Percentiles rank a stretch among this genome's conserved stretches.
phyloP scores from a whole-genome alignment of 768 basidiomycete genomes.

The Glaciozyma antarctica region DNA sequence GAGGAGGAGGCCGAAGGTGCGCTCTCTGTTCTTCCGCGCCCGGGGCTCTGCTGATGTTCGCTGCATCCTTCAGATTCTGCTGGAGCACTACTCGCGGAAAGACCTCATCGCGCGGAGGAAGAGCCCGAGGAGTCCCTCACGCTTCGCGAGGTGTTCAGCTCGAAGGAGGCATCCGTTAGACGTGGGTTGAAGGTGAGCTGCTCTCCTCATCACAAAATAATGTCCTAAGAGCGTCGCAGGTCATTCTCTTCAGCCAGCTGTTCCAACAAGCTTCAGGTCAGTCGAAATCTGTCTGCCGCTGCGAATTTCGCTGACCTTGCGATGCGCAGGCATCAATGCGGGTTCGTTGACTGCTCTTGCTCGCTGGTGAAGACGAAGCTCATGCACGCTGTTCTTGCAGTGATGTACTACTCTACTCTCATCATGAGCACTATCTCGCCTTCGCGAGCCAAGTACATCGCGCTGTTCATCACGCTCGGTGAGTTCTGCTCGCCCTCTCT shows the following conservation, averaged over 20 bases:
- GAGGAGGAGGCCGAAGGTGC: background rate
- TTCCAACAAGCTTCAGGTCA: conserved; percentile 70
- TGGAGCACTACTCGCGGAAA: background rate
- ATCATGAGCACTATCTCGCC: conserved; percentile 51
- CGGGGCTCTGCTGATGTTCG: too few relatives aligned
- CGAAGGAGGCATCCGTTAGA: conserved; percentile 40
- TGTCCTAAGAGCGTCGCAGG: conserved; percentile 51
- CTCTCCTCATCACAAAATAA: conserved; percentile 35
- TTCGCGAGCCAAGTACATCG: conserved; percentile 14
- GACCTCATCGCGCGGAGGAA: background rate
- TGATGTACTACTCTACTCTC: conserved; percentile 82
- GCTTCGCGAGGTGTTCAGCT: conserved; percentile 8
- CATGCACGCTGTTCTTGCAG: conserved; percentile 39
- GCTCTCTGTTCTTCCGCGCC: background rate
- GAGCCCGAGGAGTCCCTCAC: background rate
- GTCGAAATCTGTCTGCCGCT: background rate
- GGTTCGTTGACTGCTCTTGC: background rate
- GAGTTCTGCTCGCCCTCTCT: background rate
- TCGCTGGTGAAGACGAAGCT: background rate
- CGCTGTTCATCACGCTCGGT: conserved; percentile 27
- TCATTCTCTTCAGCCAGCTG: conserved; percentile 61
- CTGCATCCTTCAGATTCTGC: too few relatives aligned
- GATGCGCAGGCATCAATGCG: conserved; percentile 51
- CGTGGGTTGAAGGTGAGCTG: conserved; percentile 58
- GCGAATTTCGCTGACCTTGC: background rate